Conservation (phyloP, 73 alveolate genomes). For the Symbiodinium pilosum region DNA sequence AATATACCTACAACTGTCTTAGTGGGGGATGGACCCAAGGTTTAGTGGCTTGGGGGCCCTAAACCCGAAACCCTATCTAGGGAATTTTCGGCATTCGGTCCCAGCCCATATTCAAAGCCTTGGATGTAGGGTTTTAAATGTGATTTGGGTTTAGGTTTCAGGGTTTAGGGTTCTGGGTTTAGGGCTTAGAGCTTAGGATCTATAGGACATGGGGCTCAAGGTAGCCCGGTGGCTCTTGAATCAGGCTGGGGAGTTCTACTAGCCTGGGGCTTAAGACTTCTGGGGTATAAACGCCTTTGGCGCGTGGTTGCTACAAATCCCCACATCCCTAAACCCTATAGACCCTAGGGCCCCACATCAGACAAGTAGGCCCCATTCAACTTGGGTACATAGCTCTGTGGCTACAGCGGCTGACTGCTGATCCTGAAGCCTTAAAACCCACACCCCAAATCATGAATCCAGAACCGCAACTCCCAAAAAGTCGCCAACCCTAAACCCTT, state of each 20-base stretch:
- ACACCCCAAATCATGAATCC: background rate
- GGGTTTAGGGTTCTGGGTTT: background rate
- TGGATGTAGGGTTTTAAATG: background rate
- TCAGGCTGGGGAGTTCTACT: no score
- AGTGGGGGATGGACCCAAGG: no score
- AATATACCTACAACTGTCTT: no score
- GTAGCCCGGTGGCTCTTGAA: no score
- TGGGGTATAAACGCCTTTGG: background rate
- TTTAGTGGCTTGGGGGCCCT: no score
- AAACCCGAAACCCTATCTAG: no score
- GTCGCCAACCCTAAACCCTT: background rate
- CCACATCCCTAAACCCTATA: background rate
- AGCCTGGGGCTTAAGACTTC: no score
- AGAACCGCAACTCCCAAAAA: background rate
- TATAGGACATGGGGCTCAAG: no score
- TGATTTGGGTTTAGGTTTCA: background rate
- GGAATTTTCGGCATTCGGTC: no score
- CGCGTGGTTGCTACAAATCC: background rate
- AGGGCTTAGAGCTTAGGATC: background rate
- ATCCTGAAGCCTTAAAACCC: background rate
- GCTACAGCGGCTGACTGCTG: background rate
- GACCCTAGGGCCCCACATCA: background rate
- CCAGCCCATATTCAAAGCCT: no score
- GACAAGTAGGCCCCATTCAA: background rate
- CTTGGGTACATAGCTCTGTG: background rate